A percentile compares a stretch with the other conserved stretches of the same genome.
Evolutionary conservation across 257 asterid species (phyloP).

Genomic region (Lithospermum erythrorhizon): DNA sequence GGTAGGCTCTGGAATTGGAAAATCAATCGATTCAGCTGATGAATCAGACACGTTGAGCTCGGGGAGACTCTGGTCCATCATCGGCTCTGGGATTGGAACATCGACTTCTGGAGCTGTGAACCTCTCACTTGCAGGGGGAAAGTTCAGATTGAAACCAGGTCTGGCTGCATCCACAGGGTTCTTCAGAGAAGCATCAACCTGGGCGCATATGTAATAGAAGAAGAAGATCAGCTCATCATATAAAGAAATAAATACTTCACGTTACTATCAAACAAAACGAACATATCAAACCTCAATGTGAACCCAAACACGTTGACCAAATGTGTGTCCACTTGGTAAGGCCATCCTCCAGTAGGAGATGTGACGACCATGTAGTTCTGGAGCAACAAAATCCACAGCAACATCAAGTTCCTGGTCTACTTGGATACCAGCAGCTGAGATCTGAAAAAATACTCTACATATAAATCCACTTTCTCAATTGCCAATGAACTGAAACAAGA

Average conservation of each 20-base stretch:
- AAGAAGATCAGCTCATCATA: neutral
- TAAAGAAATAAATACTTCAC: neutral
- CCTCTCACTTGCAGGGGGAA: slow-evolving; percentile 46
- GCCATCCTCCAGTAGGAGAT: slow-evolving; percentile 90
- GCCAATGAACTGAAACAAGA: neutral
- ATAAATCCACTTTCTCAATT: neutral
- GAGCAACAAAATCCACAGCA: slow-evolving; percentile 80
- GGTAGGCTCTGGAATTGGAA: neutral
- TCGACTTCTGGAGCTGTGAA: slow-evolving; percentile 27
- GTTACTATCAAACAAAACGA: neutral
- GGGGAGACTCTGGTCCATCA: slow-evolving; percentile 20
- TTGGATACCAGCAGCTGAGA: slow-evolving; percentile 42
- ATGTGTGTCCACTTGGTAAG: slow-evolving; percentile 69
- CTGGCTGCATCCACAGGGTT: slow-evolving; percentile 28
- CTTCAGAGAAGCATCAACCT: slow-evolving; percentile 58
- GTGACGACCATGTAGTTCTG: slow-evolving; percentile 68
- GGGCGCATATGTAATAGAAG: neutral
- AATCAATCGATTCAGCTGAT: slow-evolving; percentile 12
- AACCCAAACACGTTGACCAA: slow-evolving; percentile 97
- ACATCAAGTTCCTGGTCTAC: slow-evolving; percentile 58
- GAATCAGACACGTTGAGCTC: neutral
- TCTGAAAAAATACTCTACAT: slow-evolving; percentile 28
- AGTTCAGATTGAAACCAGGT: slow-evolving; percentile 61
- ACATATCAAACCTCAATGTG: slow-evolving; percentile 55
- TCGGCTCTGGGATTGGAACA: slow-evolving; percentile 21